Base-by-base conservation (phyloP, 73 alveolate genomes). In the Tetrahymena thermophila region DNA sequence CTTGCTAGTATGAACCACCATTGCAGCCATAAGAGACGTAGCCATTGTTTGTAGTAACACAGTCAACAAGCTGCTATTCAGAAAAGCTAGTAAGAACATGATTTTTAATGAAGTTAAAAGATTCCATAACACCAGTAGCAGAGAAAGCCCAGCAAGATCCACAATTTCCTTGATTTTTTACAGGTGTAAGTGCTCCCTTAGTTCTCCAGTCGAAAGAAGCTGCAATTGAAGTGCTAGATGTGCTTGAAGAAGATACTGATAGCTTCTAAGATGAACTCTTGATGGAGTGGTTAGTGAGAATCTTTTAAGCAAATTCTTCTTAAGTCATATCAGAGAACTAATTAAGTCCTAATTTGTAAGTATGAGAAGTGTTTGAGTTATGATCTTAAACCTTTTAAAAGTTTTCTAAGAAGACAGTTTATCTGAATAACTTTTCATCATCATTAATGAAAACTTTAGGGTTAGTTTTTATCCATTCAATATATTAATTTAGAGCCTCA, bases 131-230 rank as follows among this genome's bases (percentile, higher is more conserved):
- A 13, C 98, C 99, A 71, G 95, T 94, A 5, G 99, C 96, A 16
- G 98, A 96, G 97, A 98, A 98, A 58, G 99, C 96, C 99, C 99
- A 98, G 96, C 99, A 98, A 58, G 98, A 83, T 10, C 99, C 99
- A 89, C 99, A 98, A 28, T 93, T n/a, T 35, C 98, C 98, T 93
- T 98, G 96, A 89, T 98, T 96, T 85, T 98, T 98, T 4, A 98
- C 98, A 2, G 98, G 98, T 34, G 98, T 96, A 96, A 85, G 37
- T 28, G 35, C 35, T 19, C 89, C 97, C 96, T 94, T 94, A 56
- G n/a, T 97, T 94, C 85, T 96, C 96, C 99, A 98, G 97, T 95
- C 96, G 7, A 93, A 93, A 1, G 58, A 34, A 35, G 94, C 44
- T 89, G 89, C 31, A 21, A 21, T 14, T 15, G 31, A 11, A 16